These are phyloP conservation scores for Neurospora sp. DNA, from an alignment of 2,329 filamentous ascomycete genomes.

Conservation along the genomic window DNA sequence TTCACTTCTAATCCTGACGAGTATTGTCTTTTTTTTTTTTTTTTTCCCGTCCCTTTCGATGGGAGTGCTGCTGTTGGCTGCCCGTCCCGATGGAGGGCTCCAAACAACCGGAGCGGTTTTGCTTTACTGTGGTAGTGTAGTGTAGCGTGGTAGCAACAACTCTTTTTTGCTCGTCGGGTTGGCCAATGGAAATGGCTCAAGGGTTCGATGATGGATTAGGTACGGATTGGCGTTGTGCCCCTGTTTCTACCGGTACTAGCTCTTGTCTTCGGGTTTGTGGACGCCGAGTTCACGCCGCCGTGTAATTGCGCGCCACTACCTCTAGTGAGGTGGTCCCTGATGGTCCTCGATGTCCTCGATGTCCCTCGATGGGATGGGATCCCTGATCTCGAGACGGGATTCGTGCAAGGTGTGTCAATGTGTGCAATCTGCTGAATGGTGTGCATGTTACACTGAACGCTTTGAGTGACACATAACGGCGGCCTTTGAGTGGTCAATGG, in stretches of 20 bases:
- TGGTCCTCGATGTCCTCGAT: neutral
- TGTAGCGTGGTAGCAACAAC: neutral
- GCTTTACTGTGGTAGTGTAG: neutral
- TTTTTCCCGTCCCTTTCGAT: neutral
- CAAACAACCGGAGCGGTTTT: conserved; percentile 8
- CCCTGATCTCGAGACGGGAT: neutral
- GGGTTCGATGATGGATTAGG: neutral
- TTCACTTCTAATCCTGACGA: neutral
- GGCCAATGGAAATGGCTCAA: neutral
- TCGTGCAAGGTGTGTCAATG: neutral
- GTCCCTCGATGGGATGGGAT: neutral
- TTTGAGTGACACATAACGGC: conserved; percentile 10
- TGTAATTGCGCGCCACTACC: neutral
- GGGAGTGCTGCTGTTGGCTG: neutral
- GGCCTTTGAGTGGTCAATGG: conserved; percentile 13
- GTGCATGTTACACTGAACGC: neutral
- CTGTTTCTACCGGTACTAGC: neutral
- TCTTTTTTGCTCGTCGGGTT: neutral
- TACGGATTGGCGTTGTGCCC: neutral
- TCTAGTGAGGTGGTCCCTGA: neutral
- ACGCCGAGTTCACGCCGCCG: neutral
- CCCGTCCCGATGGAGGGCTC: neutral
- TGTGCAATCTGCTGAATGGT: neutral
- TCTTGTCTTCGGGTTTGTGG: neutral
- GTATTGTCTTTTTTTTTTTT: neutral